Evolutionary conservation across 2,329 filamentous ascomycete genomes (phyloP), one percentile per base, ranked within the genome.

Genomic region (Monilinia vaccinii-corymbosi): DNA sequence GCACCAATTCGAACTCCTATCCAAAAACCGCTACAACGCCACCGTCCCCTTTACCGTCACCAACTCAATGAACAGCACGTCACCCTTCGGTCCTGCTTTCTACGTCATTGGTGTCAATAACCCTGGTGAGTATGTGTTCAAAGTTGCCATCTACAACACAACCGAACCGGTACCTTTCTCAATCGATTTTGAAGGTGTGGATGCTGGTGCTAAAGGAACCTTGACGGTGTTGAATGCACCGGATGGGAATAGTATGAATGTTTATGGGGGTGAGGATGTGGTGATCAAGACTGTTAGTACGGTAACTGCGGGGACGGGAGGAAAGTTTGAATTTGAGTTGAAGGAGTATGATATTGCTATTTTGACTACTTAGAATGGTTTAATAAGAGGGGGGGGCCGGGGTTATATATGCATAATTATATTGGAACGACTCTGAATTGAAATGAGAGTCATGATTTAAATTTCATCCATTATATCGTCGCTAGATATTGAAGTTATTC

Each of bases 281-380:
- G 61, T 61, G 4, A 1, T 34, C 8, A 48, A 55, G 38, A 45
- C 42, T 4, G 48, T 50, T 21, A 60, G 4, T 6, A 53, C 4
- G 14, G 28, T 62, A 7, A 46, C 13, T 1, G 58, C 58, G 5
- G 46, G 48, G 11, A 16, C 9, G 1, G 51, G 51, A 16, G 58
- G 58, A 3, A 48, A 32, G 31, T 56, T 62, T 44, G 53, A 55
- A n/a, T 62, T 62, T 52, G 42, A 40, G n/a, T 52, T 62, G 51
- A 45, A 58, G 46, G 36, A 60, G 31, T 56, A 56, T 45, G 52
- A 56, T 32, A 45, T 62, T 52, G 61, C 61, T 3, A 51, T 60
- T 40, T 53, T 62, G 11, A 62, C 50, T 28, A 62, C 61, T 7
- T 58, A 40, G 11, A 28, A 28, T 28, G 25, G 25, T 3, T 28